These are phyloP conservation scores for Zymoseptoria brevis DNA, from an alignment of 2,329 filamentous ascomycete genomes.

Conservation along the genomic window DNA sequence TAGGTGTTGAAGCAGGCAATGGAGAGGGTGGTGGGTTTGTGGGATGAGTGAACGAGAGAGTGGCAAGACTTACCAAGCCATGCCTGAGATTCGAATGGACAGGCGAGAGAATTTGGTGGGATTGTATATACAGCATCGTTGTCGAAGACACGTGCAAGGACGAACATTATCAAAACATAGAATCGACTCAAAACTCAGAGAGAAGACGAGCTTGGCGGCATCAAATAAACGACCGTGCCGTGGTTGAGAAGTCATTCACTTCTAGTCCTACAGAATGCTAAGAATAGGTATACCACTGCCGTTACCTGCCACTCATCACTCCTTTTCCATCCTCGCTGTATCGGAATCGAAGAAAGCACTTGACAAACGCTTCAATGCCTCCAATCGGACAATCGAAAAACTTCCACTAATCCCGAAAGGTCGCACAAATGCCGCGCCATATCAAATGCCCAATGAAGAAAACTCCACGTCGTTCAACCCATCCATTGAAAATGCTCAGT, in stretches of 20 bases:
- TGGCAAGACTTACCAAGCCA: too few species aligned
- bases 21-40: slow-evolving; percentile 11
- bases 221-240: too few species aligned
- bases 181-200: too few species aligned
- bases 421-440: not conserved
- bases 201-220: too few species aligned
- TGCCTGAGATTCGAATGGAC: too few species aligned
- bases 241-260: too few species aligned
- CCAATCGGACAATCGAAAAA: not conserved
- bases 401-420: not conserved
- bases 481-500: not conserved
- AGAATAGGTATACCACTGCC: not conserved
- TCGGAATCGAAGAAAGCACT: not conserved
- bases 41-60: too few species aligned
- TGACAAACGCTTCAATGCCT: not conserved
- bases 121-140: too few species aligned
- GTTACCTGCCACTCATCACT: not conserved
- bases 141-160: too few species aligned
- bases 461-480: not conserved
- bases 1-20: slow-evolving; percentile 16
- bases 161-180: too few species aligned
- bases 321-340: not conserved
- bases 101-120: too few species aligned
- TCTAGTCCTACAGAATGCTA: not conserved
- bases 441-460: not conserved